Evolutionary conservation across 371 early-diverging fungal species (phyloP), one percentile per base, ranked within the genome.

Genomic region (Mucor indicus): DNA sequence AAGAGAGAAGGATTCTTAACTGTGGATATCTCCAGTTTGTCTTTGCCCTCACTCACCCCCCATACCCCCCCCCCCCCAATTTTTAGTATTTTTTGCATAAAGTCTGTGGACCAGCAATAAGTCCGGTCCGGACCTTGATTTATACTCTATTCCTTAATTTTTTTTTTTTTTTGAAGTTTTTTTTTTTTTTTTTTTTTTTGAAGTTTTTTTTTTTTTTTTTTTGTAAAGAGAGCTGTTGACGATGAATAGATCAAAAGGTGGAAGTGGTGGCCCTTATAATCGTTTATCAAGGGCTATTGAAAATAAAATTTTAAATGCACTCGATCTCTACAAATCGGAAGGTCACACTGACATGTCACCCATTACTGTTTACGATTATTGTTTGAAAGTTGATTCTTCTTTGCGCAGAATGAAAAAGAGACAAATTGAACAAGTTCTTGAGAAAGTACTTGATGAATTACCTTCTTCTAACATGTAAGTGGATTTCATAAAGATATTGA

Each of bases 341-440:
- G 69, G 69, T 4, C 29, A 62, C 3, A 59, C 32, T 2, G 69
- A 71, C 33, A 57, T 64, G 58, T 55, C 54, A 10, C 38, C 38
- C 3, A 24, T 41, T 4, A 48, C 55, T 19, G 25, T 83, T 3
- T 60, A 68, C 27, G 77, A 79, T 10, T 80, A 83, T 44, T 59
- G 71, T 23, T 69, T 71, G 10, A 53, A 61, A 23, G 64, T 59
- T 11, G 84, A 83, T 38, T 31, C 56, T 16, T 62, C 70, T 3
- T 53, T 83, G 16, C 47, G 66, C 55, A 59, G 84, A 33, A 60
- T 68, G 33, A 83, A 81, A 37, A 64, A 62, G 25, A 45, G 53
- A 13, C 64, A 68, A 50, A 33, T 84, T 0, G 79, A 79, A 44
- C 53, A 55, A 12, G 66, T 66, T 41, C 68, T 84, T 12, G 68